Evolutionary conservation across 768 basidiomycete genomes (phyloP).

Genomic region (Boletus subcaerulescens): DNA sequence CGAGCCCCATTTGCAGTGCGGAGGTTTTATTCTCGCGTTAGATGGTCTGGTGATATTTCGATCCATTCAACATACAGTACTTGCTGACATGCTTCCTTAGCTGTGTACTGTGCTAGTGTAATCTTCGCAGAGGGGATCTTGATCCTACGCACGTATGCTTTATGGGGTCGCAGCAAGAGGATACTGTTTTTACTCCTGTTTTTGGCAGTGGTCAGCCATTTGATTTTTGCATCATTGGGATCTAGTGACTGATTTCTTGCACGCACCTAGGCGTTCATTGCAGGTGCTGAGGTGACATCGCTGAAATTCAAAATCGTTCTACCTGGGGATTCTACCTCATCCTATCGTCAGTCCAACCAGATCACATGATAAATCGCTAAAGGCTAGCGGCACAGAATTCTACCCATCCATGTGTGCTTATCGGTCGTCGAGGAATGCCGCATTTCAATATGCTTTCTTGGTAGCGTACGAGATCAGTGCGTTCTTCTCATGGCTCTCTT

Average conservation of each 20-base stretch:
- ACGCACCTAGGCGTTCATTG: slow-evolving; percentile 13
- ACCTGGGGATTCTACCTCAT: slow-evolving; percentile 14
- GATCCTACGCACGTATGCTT: slow-evolving; percentile 27
- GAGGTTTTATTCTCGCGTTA: slow-evolving; percentile 14
- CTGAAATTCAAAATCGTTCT: slow-evolving; percentile 3
- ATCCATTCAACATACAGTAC: not conserved
- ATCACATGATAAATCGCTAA: not conserved
- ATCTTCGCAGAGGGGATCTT: slow-evolving; percentile 18
- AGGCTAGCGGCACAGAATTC: slow-evolving; percentile 8
- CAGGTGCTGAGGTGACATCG: slow-evolving; percentile 11
- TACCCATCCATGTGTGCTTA: slow-evolving; percentile 18
- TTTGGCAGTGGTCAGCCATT: slow-evolving; percentile 15
- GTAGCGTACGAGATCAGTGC: slow-evolving; percentile 22
- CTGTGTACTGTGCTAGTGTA: slow-evolving; percentile 12
- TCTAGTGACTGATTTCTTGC: not conserved
- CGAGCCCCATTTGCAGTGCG: slow-evolving; percentile 14
- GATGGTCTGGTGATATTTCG: slow-evolving; percentile 10
- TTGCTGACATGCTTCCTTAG: slow-evolving; percentile 8
- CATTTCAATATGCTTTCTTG: slow-evolving; percentile 14
- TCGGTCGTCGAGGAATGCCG: slow-evolving; percentile 12
- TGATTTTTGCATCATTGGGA: too few relatives aligned
- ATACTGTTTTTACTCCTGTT: slow-evolving; percentile 16
- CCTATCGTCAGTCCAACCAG: slow-evolving; percentile 19
- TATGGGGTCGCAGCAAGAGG: slow-evolving; percentile 21
- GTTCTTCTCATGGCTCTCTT: not conserved